Evolutionary conservation across 1,139 yeast genomes (phyloP), one percentile per base, ranked within the genome.

Genomic region (Tardiomyces depauwii): DNA sequence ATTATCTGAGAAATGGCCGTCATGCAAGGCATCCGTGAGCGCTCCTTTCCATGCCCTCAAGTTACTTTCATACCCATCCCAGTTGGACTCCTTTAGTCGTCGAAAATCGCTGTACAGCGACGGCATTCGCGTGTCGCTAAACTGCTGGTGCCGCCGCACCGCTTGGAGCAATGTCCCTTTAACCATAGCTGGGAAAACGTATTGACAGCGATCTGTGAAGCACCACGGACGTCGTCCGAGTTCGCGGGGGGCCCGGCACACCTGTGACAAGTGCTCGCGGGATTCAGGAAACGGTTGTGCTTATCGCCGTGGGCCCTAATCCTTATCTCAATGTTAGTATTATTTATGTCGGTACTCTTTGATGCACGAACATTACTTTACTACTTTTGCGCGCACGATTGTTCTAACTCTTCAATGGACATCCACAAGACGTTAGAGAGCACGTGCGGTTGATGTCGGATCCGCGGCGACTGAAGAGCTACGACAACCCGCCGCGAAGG

Each of bases 21-120:
- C 44, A 11, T 53, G 47, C 11, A 62, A 47, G 36, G 63, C 55
- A 32, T 59, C 57, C 19, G 51, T 42, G 13, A 73, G 56, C 2
- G 67, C 61, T 2, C 57, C 51, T 43, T 61, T 63, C 93, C 93
- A 83, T 1, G 87, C 82, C 2, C 63, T 61, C n/a, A 82, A 52
- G 56, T 83, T 83, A 21, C 91, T 91, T 38, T 71, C 76, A 53
- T 68, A 82, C 1, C 93, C 93, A 51, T 80, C 88, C 1, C 75
- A 76, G 57, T 83, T 83, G 19, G 73, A 55, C 10, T 70, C 73
- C 54, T 70, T 67, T 36, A 78, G 68, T 11, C 69, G 67, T 7
- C 66, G 59, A 56, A 81, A 82, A 59, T 82, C 76, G 12, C 84
- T 75, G 56, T 78, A 83, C 39, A 83, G 67, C 2, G 88, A 81